Base-by-base conservation (phyloP, 2,329 filamentous ascomycete species). In the Alternaria dauci region DNA sequence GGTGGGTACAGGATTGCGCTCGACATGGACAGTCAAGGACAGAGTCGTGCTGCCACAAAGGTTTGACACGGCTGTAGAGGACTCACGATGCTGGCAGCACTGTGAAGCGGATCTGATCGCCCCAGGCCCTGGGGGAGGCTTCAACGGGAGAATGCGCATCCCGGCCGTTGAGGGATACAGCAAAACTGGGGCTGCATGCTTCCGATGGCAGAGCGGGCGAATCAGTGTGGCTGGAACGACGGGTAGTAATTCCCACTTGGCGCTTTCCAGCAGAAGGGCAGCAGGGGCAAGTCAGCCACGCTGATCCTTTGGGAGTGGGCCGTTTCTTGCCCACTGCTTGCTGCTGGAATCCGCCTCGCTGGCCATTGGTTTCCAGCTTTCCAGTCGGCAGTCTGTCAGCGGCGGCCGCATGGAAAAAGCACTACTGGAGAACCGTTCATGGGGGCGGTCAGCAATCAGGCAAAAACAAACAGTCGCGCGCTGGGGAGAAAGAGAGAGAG, bases 351-450 rank as follows among this genome's bases (percentile, higher is more conserved):
- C 66, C 66, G 56, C 56, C 59, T 54, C 47, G 47, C n/a, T 42
- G 66, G 66, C 56, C 62, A 69, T 69, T 69, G 66, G 66, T 59
- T 67, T 63, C 66, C 66, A 65, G 53, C 8, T 23, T 38, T 23
- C 46, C 47, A 48, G 28, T 12, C 34, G 43, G 42, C 46, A 30
- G 44, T 59, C 50, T 36, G 61, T 67, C 66, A 64, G 65, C 65
- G 50, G 41, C 51, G 48, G 46, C 16, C 55, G 58, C 63, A 59
- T 38, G 25, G 25, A 52, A 52, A 47, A 55, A 57, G 60, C 56
- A 53, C 34, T 41, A 56, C 34, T 23, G 34, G 38, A 18, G 55
- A 51, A 54, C 50, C 32, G 59, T 59, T 51, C 55, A 41, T 52
- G 55, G 48, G 23, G 47, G 42, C 44, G 55, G 43, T 39, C 36